Evolutionary conservation across 2,329 filamentous ascomycete species (phyloP).

Genomic region (Lachnellula hyalina): DNA sequence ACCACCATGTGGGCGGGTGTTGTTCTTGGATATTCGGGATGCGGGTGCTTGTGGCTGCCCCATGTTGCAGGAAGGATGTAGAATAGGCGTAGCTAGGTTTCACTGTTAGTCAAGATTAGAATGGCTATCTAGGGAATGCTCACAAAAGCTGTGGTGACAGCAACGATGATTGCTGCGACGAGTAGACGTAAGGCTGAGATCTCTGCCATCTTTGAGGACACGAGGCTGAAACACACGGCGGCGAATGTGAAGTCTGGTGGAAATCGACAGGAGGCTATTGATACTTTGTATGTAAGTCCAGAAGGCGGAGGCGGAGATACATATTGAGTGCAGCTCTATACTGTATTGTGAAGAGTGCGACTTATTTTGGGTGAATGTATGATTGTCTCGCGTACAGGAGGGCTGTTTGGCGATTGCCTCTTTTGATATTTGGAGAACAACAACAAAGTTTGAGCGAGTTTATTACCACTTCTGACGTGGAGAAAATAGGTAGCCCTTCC

Average conservation of each 20-base stretch:
- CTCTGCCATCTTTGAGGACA: constrained; percentile 18
- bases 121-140: constrained; percentile 1
- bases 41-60: constrained; percentile 2
- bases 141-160: constrained; percentile 25
- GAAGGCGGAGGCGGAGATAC: background rate
- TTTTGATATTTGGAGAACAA: too few species aligned
- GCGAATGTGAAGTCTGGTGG: background rate
- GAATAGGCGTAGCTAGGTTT: constrained; percentile 23
- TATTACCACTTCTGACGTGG: too few species aligned
- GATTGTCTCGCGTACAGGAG: too few species aligned
- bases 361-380: too few species aligned
- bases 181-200: constrained; percentile 24
- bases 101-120: background rate
- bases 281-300: background rate
- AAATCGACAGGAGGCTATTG: background rate
- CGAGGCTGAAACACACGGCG: constrained; percentile 15
- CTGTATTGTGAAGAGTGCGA: too few species aligned
- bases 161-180: constrained; percentile 18
- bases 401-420: too few species aligned
- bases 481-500: too few species aligned
- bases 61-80: constrained; percentile 25
- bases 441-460: too few species aligned
- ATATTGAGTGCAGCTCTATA: background rate
- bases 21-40: constrained; percentile 21
- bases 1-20: constrained; percentile 60